A percentile compares a stretch with the other conserved stretches of the same genome.
These are phyloP conservation scores for Penicillium lagena DNA, from an alignment of 495 filamentous ascomycete genomes.

Conservation along the genomic window DNA sequence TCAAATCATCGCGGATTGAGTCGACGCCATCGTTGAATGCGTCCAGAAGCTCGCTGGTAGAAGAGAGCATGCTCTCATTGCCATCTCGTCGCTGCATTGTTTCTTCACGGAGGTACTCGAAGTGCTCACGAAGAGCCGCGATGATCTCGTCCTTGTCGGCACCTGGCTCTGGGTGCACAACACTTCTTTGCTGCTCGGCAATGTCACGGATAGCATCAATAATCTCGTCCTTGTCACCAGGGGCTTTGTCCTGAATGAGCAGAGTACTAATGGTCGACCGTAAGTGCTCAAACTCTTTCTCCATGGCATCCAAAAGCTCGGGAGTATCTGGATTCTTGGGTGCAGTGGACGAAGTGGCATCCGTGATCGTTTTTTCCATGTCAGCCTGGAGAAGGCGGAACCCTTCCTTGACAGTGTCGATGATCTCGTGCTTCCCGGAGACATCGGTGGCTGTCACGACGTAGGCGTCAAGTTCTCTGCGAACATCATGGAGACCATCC, in stretches of 20 bases:
- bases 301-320: slow-evolving; percentile 63
- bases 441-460: slow-evolving; percentile 61
- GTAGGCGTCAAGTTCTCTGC: slow-evolving; percentile 75
- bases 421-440: slow-evolving; percentile 68
- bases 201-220: slow-evolving; percentile 55
- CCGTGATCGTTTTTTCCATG: slow-evolving; percentile 55
- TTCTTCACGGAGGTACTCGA: slow-evolving; percentile 63
- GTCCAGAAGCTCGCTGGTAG: slow-evolving; percentile 71
- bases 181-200: slow-evolving; percentile 23
- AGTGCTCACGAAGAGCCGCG: slow-evolving; percentile 61
- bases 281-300: slow-evolving; percentile 62
- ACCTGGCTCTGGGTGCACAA: slow-evolving; percentile 25
- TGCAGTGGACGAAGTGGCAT: slow-evolving; percentile 26
- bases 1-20: slow-evolving; percentile 64
- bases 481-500: slow-evolving; percentile 74
- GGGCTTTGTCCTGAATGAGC: slow-evolving; percentile 51
- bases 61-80: slow-evolving; percentile 50
- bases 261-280: slow-evolving; percentile 65
- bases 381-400: slow-evolving; percentile 70
- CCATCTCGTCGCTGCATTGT: slow-evolving; percentile 48
- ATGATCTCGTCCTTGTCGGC: slow-evolving; percentile 49
- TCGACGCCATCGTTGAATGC: slow-evolving; percentile 77
- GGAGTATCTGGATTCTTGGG: slow-evolving; percentile 38
- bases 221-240: slow-evolving; percentile 55
- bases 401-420: slow-evolving; percentile 63